phyloP scores from a whole-genome alignment of 1,139 yeast species.

The Kodamaea arcana region DNA sequence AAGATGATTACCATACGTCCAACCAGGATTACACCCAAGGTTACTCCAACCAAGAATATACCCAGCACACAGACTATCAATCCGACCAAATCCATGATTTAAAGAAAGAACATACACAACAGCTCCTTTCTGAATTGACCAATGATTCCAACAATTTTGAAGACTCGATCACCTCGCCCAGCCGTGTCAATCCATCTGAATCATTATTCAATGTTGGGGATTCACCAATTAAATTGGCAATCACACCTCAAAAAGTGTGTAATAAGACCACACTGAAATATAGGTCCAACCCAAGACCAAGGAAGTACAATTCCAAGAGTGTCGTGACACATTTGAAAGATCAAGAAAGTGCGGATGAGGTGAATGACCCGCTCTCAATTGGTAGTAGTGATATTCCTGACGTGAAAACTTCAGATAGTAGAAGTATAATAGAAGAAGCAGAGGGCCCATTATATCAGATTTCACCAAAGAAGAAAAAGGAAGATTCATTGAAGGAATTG shows the following conservation, averaged over 20 bases:
- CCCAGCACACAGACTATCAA: conserved; percentile 1
- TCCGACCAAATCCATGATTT: conserved; percentile 33
- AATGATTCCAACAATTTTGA: conserved; percentile 23
- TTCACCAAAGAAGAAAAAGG: conserved; percentile 11
- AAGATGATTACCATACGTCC: conserved; percentile 10
- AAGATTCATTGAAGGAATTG: conserved; percentile 10
- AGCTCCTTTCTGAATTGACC: conserved; percentile 36
- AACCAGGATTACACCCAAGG: conserved; percentile 12
- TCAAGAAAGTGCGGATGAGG: conserved; percentile 4
- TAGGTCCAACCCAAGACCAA: conserved; percentile 31
- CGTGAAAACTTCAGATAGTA: conserved; percentile 17
- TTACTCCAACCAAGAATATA: conserved; percentile 16
- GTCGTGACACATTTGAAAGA: conserved; percentile 28
- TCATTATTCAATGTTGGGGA: conserved; percentile 35
- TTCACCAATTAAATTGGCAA: conserved; percentile 25
- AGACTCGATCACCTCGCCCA: conserved; percentile 21
- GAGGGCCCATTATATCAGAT: conserved; percentile 53
- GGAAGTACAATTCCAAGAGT: conserved; percentile 31
- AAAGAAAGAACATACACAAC: conserved; percentile 30
- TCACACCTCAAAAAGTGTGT: conserved; percentile 4
- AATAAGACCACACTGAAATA: conserved; percentile 9
- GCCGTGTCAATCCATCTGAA: conserved; percentile 18
- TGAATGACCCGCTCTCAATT: conserved; percentile 20
- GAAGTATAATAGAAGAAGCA: conserved; percentile 16
- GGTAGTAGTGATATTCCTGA: conserved; percentile 22